Evolutionary conservation across 495 filamentous ascomycete genomes (phyloP), one percentile per base, ranked within the genome.

Genomic region (Penicillium pancosmium): DNA sequence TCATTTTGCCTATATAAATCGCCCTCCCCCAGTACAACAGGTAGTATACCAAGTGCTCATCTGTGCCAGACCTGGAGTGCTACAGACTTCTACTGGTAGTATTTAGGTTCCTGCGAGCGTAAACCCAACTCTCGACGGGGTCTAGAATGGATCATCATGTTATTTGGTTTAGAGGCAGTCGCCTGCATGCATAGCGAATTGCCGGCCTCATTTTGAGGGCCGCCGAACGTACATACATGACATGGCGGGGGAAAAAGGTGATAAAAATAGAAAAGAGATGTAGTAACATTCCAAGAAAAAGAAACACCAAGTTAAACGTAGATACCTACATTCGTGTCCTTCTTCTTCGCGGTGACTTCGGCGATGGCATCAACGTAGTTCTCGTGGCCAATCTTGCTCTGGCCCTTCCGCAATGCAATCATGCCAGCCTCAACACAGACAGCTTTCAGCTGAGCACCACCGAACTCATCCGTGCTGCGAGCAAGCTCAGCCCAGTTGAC

Each of bases 351-450:
- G 73, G 96, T 91, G 64, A 98, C 94, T 73, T 99, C 94, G 19
- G 91, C 82, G 69, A 99, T 98, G 52, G 94, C 94, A 84, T 99
- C 94, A 23, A 99, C 94, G 73, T 98, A 99, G 77, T 99, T 92
- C 81, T 99, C 94, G 66, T 99, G 94, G 56, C 88, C 88, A 62
- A 99, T 91, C 84, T 97, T 96, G 73, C 84, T 90, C 82, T 91
- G 88, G 33, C 94, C 94, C 75, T 88, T 90, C 55, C 94, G 84
- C 63, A 99, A 79, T 18, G 94, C 94, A 78, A 99, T 99, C 94
- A 99, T 99, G 72, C 94, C 94, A 31, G 94, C 94, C 75, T 99
- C 94, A 40, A 99, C 94, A 72, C 94, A 99, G 27, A 99, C 94
- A 46, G 94, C 94, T 81, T 99, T 99, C 60, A 99, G 74, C 84